phyloP scores from a whole-genome alignment of 2,329 filamentous ascomycete genomes.

The Aspergillus felis region DNA sequence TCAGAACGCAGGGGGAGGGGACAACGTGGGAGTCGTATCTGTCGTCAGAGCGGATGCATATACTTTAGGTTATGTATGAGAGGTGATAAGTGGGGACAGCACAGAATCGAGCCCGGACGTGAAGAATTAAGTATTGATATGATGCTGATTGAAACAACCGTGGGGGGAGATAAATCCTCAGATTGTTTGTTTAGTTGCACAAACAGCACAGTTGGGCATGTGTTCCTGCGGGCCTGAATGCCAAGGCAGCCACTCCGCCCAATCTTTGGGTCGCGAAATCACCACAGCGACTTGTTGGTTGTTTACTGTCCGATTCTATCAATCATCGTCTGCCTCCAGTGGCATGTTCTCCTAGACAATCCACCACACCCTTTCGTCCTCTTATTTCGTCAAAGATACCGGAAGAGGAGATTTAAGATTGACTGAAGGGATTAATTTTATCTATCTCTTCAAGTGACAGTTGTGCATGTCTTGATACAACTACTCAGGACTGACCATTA shows the following conservation, averaged over 20 bases:
- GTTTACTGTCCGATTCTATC: slow-evolving; percentile 11
- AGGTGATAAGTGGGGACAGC: background rate
- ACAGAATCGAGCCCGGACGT: background rate
- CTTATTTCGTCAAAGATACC: background rate
- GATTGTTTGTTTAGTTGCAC: background rate
- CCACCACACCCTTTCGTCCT: slow-evolving; percentile 1
- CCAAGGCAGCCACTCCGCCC: background rate
- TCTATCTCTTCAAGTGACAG: background rate
- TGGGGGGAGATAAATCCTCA: background rate
- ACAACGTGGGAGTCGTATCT: background rate
- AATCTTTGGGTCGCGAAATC: slow-evolving; percentile 19
- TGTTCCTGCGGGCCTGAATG: background rate
- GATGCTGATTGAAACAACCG: background rate
- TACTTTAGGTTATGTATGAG: background rate
- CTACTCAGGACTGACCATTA: background rate
- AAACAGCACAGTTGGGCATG: background rate
- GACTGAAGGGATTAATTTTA: background rate
- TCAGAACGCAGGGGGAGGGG: background rate
- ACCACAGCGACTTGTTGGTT: slow-evolving; percentile 22
- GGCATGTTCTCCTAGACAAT: background rate
- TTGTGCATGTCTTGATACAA: background rate
- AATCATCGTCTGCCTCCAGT: slow-evolving; percentile 2
- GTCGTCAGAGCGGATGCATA: background rate
- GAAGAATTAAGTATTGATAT: background rate
- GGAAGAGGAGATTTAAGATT: background rate